Percentiles rank a stretch among this genome's conserved stretches.
Conservation (phyloP, 2,329 filamentous ascomycete species). For the Aspergillus texensis region DNA sequence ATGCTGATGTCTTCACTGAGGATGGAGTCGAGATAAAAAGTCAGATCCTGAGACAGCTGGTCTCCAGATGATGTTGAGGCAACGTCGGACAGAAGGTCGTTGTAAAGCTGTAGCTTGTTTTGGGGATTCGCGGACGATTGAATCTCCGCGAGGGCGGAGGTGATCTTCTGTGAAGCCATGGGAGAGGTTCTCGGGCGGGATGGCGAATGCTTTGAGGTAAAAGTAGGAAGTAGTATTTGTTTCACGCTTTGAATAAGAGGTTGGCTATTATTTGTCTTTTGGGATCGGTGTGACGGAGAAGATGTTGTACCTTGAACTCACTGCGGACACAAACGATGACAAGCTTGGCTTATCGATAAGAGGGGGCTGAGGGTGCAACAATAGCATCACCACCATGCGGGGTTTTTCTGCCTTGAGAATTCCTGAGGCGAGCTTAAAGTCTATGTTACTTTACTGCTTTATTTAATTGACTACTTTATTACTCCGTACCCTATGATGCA, state of each 20-base stretch:
- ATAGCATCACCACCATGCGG: background rate
- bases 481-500: background rate
- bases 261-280: background rate
- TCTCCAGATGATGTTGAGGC: conserved; percentile 48
- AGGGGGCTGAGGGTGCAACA: background rate
- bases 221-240: background rate
- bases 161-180: conserved; percentile 56
- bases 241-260: background rate
- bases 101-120: conserved; percentile 60
- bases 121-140: conserved; percentile 51
- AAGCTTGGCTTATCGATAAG: conserved; percentile 31
- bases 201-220: background rate
- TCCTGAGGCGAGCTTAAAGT: background rate
- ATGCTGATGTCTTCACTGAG: conserved; percentile 72
- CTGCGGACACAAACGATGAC: conserved; percentile 4
- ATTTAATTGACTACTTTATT: background rate
- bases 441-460: background rate
- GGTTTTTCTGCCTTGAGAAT: background rate
- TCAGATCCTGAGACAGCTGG: conserved; percentile 63
- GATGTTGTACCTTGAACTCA: background rate
- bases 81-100: conserved; percentile 59
- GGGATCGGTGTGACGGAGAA: conserved; percentile 5
- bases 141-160: conserved; percentile 52
- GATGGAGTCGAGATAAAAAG: conserved; percentile 69
- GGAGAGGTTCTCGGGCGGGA: background rate